Evolutionary conservation across 108 stramenopile species (phyloP).

Genomic region (Cyclostephanos invisitatus): DNA sequence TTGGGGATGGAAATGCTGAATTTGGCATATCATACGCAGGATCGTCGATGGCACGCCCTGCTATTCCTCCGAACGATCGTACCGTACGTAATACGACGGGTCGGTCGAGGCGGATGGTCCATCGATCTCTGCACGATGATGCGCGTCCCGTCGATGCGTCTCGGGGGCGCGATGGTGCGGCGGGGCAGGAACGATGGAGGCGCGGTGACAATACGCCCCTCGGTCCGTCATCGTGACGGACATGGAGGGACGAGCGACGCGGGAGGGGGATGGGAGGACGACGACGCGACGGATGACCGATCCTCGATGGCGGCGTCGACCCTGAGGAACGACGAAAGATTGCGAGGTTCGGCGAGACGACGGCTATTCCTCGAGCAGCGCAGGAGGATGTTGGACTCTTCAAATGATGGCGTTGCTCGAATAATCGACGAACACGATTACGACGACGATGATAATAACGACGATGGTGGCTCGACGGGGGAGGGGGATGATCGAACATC

Average conservation of each 20-base stretch:
- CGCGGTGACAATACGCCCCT: too few relatives aligned
- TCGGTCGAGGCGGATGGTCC: slow-evolving; percentile 40
- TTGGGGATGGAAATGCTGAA: slow-evolving; percentile 46
- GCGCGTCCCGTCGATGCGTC: background rate
- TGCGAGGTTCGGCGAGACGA: slow-evolving; percentile 39
- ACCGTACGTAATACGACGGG: slow-evolving; percentile 35
- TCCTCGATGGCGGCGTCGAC: slow-evolving; percentile 5
- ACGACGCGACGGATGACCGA: too few relatives aligned
- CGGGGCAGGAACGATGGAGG: too few relatives aligned
- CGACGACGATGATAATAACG: background rate
- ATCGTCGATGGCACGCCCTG: slow-evolving; percentile 25
- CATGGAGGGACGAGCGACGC: slow-evolving; percentile 4
- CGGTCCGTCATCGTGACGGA: background rate
- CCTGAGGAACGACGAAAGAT: slow-evolving; percentile 40
- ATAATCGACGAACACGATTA: background rate
- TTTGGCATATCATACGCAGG: slow-evolving; percentile 19
- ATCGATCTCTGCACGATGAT: slow-evolving; percentile 25
- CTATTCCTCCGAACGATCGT: slow-evolving; percentile 32
- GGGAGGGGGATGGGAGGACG: background rate
- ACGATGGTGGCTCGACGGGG: background rate
- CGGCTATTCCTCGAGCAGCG: slow-evolving; percentile 41
- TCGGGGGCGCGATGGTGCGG: background rate
- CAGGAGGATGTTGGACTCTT: slow-evolving; percentile 30
- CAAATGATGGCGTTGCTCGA: background rate
- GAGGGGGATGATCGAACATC: background rate